Conservation (phyloP, 2,329 filamentous ascomycete species). For the Penicillium freii region DNA sequence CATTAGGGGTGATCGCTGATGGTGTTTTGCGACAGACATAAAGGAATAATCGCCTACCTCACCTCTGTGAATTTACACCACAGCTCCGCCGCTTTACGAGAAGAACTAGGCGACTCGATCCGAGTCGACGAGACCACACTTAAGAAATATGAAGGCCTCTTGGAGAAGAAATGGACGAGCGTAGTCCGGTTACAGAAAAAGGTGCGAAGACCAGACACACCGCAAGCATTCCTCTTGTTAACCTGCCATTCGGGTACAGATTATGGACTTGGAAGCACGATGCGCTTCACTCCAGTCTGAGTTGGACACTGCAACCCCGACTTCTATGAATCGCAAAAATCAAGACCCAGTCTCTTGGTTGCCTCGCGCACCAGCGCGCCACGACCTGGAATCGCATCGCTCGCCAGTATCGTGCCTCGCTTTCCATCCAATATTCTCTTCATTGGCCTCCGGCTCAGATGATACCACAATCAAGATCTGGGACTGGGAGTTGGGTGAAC, state of each 20-base stretch:
- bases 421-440: conserved; percentile 89
- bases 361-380: conserved; percentile 75
- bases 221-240: conserved; percentile 9
- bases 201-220: conserved; percentile 41
- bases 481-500: conserved; percentile 92
- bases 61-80: conserved; percentile 68
- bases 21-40: conserved; percentile 62
- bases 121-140: conserved; percentile 74
- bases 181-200: conserved; percentile 94
- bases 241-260: conserved; percentile 52
- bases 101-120: conserved; percentile 69
- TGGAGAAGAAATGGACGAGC: conserved; percentile 99
- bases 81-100: conserved; percentile 68
- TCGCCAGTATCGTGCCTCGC: conserved; percentile 80
- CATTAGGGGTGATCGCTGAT: conserved; percentile 11
- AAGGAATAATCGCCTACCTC: conserved; percentile 88
- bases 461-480: conserved; percentile 95
- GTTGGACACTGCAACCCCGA: conserved; percentile 77
- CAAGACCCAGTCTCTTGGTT: conserved; percentile 85
- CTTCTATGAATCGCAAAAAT: conserved; percentile 73
- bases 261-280: conserved; percentile 86
- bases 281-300: conserved; percentile 73
- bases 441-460: conserved; percentile 84
- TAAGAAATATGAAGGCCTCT: conserved; percentile 89
- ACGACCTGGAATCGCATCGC: conserved; percentile 80